Conservation (phyloP, 2,329 filamentous ascomycete species). For the Pseudogymnoascus sp. region DNA sequence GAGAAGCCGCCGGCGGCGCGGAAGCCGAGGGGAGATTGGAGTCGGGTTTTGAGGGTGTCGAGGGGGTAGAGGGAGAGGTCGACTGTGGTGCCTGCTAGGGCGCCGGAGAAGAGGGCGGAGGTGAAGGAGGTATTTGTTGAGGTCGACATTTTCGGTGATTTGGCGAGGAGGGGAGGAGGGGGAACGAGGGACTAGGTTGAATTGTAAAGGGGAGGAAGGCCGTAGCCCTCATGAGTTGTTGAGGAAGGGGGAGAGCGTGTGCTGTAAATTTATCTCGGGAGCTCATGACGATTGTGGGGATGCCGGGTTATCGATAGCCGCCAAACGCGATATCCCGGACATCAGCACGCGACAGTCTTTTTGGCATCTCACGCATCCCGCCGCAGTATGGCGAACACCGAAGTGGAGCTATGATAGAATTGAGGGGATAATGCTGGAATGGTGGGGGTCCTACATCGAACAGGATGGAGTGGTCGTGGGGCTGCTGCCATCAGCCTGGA, state of each 20-base stretch:
- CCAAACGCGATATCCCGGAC: constrained; percentile 10
- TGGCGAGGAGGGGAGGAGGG: neutral
- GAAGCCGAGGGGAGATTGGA: constrained; percentile 76
- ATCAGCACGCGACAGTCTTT: neutral
- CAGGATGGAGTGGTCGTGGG: constrained; percentile 1
- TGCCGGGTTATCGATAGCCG: constrained; percentile 10
- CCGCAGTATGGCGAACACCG: neutral
- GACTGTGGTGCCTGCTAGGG: constrained; percentile 87
- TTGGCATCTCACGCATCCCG: neutral
- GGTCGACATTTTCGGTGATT: constrained; percentile 15
- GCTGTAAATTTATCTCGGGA: constrained; percentile 6
- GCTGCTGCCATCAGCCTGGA: neutral
- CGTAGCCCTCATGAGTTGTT: constrained; percentile 10
- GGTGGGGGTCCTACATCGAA: constrained; percentile 9
- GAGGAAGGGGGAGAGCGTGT: neutral
- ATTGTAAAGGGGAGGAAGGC: neutral
- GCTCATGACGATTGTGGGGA: constrained; percentile 5
- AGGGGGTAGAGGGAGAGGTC: constrained; percentile 96
- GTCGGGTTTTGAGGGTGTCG: constrained; percentile 96
- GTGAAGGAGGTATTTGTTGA: constrained; percentile 43
- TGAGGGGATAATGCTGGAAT: neutral
- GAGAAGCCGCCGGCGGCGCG: constrained; percentile 78
- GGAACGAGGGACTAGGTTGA: neutral
- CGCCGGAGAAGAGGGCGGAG: constrained; percentile 69
- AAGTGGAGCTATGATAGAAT: neutral